phyloP scores from a whole-genome alignment of 805 yeast species.

The Saccharomyces kudriavzevii region DNA sequence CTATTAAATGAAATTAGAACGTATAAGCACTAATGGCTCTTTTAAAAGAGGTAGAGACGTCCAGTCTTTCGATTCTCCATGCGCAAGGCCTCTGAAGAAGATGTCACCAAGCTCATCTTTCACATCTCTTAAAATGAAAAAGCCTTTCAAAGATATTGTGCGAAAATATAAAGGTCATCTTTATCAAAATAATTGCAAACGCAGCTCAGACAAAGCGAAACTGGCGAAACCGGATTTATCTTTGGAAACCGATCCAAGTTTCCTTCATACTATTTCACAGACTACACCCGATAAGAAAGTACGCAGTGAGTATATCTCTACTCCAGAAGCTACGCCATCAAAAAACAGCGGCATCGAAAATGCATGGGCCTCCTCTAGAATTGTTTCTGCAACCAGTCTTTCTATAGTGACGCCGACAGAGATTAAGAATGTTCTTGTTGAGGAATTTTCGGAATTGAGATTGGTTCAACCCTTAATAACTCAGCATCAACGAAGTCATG shows the following conservation, averaged over 20 bases:
- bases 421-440: background rate
- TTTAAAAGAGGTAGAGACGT: conserved; percentile 15
- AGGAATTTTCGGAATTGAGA: conserved; percentile 7
- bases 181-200: background rate
- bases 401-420: conserved; percentile 5
- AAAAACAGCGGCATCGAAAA: background rate
- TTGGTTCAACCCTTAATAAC: background rate
- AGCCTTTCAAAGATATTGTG: conserved; percentile 6
- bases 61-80: conserved; percentile 5
- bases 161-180: background rate
- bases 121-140: background rate
- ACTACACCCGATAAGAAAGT: background rate
- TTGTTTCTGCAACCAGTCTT: conserved; percentile 7
- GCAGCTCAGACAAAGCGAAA: background rate
- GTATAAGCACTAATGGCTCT: conserved; percentile 6
- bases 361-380: conserved; percentile 4
- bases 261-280: background rate
- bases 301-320: background rate
- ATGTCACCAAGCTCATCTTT: conserved; percentile 2
- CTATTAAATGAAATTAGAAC: conserved; percentile 7
- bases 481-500: conserved; percentile 14
- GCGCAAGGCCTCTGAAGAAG: conserved; percentile 8
- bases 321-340: conserved; percentile 4
- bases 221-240: background rate
- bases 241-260: background rate